Conservation (phyloP, 1,284 basidiomycete genomes). For the Irpex rosettiformis region DNA sequence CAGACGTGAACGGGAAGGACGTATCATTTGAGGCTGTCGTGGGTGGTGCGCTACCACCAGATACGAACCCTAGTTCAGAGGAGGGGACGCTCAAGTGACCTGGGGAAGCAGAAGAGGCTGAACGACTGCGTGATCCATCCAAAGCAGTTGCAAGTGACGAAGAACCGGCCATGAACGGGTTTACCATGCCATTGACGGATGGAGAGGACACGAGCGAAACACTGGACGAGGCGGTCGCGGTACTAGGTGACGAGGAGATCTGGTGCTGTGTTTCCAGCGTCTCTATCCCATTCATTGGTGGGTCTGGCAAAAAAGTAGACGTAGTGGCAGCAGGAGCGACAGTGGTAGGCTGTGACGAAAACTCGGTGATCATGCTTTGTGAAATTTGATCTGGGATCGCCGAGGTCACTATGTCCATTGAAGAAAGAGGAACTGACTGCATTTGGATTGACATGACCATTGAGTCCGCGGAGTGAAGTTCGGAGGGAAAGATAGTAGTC, state of each 20-base stretch:
- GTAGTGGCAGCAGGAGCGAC: conserved; percentile 11
- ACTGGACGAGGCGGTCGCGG: conserved; percentile 37
- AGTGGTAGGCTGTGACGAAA: conserved; percentile 24
- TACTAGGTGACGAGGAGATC: conserved; percentile 37
- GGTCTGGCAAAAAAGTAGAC: conserved; percentile 24
- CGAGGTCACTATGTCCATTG: conserved; percentile 36
- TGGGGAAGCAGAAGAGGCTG: conserved; percentile 35
- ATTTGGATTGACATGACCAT: conserved; percentile 38
- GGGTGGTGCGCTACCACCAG: conserved; percentile 28
- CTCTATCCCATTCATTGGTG: conserved; percentile 24
- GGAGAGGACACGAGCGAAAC: conserved; percentile 42
- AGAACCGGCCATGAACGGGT: conserved; percentile 27
- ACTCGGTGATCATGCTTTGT: conserved; percentile 36
- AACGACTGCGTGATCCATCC: conserved; percentile 32
- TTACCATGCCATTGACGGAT: conserved; percentile 28
- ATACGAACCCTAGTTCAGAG: conserved; percentile 31
- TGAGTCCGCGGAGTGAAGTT: conserved; percentile 32
- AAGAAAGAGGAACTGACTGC: conserved; percentile 30
- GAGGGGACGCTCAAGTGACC: conserved; percentile 24
- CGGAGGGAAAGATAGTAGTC: conserved; percentile 35
- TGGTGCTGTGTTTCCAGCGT: conserved; percentile 24
- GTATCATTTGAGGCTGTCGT: conserved; percentile 26
- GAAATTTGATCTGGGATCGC: conserved; percentile 24
- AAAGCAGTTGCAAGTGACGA: conserved; percentile 35
- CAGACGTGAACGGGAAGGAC: conserved; percentile 28